A percentile compares a stretch with the other conserved stretches of the same genome.
Evolutionary conservation across 768 basidiomycete species (phyloP).

Genomic region (Xerocomellus chrysenteron): DNA sequence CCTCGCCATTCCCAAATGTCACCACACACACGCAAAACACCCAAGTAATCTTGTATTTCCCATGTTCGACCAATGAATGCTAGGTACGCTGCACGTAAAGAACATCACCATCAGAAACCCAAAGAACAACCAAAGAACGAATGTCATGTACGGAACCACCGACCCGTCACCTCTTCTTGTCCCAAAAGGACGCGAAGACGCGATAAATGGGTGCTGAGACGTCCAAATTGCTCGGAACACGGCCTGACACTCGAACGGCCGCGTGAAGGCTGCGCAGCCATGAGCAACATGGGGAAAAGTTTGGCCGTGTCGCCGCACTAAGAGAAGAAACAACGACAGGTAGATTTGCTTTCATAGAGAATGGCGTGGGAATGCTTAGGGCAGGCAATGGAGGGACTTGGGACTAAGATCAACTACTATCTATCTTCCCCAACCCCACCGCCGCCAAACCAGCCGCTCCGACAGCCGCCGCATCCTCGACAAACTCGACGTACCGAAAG

Average conservation of each 20-base stretch:
- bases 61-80: too few species aligned
- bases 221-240: conserved; percentile 73
- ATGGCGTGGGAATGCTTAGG: conserved; percentile 22
- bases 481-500: conserved; percentile 64
- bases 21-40: too few species aligned
- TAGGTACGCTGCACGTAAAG: background rate
- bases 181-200: conserved; percentile 38
- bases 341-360: background rate
- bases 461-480: conserved; percentile 64
- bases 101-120: background rate
- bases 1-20: too few species aligned
- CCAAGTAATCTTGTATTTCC: too few species aligned
- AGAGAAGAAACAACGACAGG: conserved; percentile 16
- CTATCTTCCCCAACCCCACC: background rate
- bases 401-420: too few species aligned
- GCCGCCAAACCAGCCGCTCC: conserved; percentile 61
- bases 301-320: conserved; percentile 86
- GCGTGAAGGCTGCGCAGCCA: conserved; percentile 60
- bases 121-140: background rate
- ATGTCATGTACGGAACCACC: conserved; percentile 56
- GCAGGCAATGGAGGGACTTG: conserved; percentile 5
- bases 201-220: conserved; percentile 77
- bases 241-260: conserved; percentile 88
- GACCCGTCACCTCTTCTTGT: conserved; percentile 65
- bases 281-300: conserved; percentile 88